Base-by-base conservation (phyloP, 805 yeast genomes). In the Ogataea haglerorum region DNA sequence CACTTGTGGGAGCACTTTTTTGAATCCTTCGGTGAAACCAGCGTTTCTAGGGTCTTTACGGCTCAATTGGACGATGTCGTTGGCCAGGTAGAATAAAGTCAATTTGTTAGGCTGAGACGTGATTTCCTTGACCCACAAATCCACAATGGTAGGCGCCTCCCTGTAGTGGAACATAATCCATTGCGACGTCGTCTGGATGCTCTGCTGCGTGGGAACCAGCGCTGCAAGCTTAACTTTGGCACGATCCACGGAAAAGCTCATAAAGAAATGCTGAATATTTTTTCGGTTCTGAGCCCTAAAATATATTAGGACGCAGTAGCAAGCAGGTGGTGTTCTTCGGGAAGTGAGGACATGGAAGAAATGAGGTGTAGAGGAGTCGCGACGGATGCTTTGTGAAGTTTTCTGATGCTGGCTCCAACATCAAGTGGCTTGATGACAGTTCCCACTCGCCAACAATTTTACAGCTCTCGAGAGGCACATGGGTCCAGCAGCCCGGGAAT, bases 11-110 rank as follows among this genome's bases (percentile, higher is more conserved):
- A 81, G 55, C 3, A 72, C 73, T 1, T 58, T 55, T 10, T 76
- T 70, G 60, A 85, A 87, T 3, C 78, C 80, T 7, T 61, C 64
- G 3, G 82, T 60, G 48, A 82, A 81, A 34, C 78, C 85, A 4
- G 65, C 64, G 40, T 52, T 54, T 52, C 75, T 78, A 44, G 75
- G 70, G 51, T 79, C 77, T 24, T 82, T 79, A 43, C 80, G 70
- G 3, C 89, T 78, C 56, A 84, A 84, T 60, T 87, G 96, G 1
- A 86, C 82, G 16, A 87, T 80, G 49, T 87, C 96, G 58, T 87
- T 87, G 37, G 84, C 82, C 10, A 87, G 65, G 54, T 87, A 87
- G 17, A 87, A 68, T 41, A 83, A 61, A 2, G 82, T 70, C 37
- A 82, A 68, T 44, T 71, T 73, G 51, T 73, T 42, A n/a, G 36